These are phyloP conservation scores for Epichloe baconii DNA, from an alignment of 2,329 filamentous ascomycete species.

Conservation along the genomic window DNA sequence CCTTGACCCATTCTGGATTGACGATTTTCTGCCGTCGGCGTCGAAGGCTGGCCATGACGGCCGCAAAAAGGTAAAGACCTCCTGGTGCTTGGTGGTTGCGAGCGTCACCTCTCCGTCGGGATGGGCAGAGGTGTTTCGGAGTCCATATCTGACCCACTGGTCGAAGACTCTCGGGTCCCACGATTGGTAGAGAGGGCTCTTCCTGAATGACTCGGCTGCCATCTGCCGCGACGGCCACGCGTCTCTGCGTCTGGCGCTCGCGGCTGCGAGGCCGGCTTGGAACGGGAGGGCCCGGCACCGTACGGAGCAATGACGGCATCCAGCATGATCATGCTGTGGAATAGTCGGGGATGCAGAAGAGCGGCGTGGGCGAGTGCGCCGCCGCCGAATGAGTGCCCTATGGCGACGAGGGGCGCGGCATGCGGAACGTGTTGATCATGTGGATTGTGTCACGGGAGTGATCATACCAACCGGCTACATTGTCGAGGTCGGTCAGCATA, in stretches of 20 bases:
- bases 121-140: conserved; percentile 44
- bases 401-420: conserved; percentile 64
- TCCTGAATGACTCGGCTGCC: conserved; percentile 53
- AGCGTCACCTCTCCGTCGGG: conserved; percentile 47
- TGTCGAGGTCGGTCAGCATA: too few relatives aligned
- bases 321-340: conserved; percentile 63
- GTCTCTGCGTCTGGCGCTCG: conserved; percentile 63
- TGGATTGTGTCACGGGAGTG: conserved; percentile 73
- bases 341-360: conserved; percentile 67
- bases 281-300: conserved; percentile 24
- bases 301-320: conserved; percentile 62
- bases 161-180: conserved; percentile 78
- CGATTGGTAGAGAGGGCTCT: conserved; percentile 55
- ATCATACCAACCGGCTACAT: conserved; percentile 69
- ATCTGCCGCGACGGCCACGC: conserved; percentile 64
- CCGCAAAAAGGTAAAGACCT: conserved; percentile 62
- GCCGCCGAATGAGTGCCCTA: conserved; percentile 85
- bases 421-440: conserved; percentile 72
- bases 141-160: conserved; percentile 45
- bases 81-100: conserved; percentile 70
- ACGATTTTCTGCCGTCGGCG: conserved; percentile 24
- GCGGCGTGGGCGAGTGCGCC: conserved; percentile 58
- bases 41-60: conserved; percentile 38
- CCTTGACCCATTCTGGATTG: conserved; percentile 27
- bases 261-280: conserved; percentile 31